Base-by-base conservation (phyloP, 1,139 yeast genomes). In the Yamadazyma jaroonii region DNA sequence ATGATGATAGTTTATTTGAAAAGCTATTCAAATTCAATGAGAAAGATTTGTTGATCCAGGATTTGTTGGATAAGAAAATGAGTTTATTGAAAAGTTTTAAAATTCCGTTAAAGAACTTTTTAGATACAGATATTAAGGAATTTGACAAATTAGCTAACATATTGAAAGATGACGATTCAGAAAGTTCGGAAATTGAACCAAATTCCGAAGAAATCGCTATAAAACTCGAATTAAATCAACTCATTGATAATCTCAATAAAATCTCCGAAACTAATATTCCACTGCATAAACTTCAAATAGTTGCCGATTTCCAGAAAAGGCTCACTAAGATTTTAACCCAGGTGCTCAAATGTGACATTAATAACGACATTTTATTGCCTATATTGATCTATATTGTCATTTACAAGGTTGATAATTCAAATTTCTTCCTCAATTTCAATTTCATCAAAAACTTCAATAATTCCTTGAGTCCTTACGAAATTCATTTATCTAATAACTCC, bases 351-450 rank as follows among this genome's bases (percentile, higher is more conserved):
- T 55, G 56, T 36, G 43, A 60, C 29, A 58, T 70, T 32, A 67
- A 60, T 48, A 69, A 67, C 47, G 76, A 70, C 42, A 47, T 66
- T 17, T 50, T 70, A 30, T 56, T 70, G 28, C 76, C 75, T 2
- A 50, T 64, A 2, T 54, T 70, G 40, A 70, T 70, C 22, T 67
- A 64, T 45, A 49, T 66, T 36, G 48, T 67, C 24, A 57, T 70
- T 17, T 56, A 62, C 42, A 53, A 56, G 38, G 28, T 28, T 36
- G 52, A 49, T 36, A 45, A 15, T 3, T 28, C 37, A 13, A 70
- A 68, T 15, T 52, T 70, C 28, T 62, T 59, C 43, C 57, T 70
- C 42, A 65, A 65, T 43, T 64, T 69, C 47, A 50, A 56, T 15
- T 70, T 67, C 41, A 61, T 68, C 38, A 62, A 61, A 41, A 61